Conservation (phyloP, 2,329 filamentous ascomycete genomes). For the Talaromyces albobiverticillius region DNA sequence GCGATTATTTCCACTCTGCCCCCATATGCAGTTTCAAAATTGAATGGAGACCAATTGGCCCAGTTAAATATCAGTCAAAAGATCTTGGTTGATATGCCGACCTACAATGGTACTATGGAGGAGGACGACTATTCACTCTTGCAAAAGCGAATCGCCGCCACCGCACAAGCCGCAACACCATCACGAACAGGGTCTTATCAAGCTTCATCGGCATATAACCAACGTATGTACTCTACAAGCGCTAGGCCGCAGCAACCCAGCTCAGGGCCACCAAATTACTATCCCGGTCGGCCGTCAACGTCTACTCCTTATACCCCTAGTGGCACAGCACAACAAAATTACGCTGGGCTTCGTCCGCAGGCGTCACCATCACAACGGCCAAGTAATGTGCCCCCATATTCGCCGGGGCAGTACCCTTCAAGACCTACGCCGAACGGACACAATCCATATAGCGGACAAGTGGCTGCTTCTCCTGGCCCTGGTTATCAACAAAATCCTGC, state of each 20-base stretch:
- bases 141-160: conserved; percentile 36
- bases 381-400: conserved; percentile 33
- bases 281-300: conserved; percentile 25
- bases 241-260: conserved; percentile 33
- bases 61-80: conserved; percentile 79
- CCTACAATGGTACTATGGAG: conserved; percentile 77
- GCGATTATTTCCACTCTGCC: conserved; percentile 73
- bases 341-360: conserved; percentile 30
- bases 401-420: conserved; percentile 39
- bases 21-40: conserved; percentile 79
- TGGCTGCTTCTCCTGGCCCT: conserved; percentile 27
- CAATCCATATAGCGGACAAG: conserved; percentile 28
- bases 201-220: conserved; percentile 30
- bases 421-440: conserved; percentile 36
- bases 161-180: conserved; percentile 32
- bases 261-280: conserved; percentile 17
- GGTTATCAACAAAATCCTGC: conserved; percentile 27
- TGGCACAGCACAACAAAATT: conserved; percentile 24
- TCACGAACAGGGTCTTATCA: conserved; percentile 29
- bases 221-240: conserved; percentile 26
- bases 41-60: conserved; percentile 81
- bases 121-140: conserved; percentile 68
- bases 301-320: conserved; percentile 31
- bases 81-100: conserved; percentile 68
- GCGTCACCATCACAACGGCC: conserved; percentile 36